phyloP scores from a whole-genome alignment of 371 early-diverging fungal species.

The Lichtheimia ornata region DNA sequence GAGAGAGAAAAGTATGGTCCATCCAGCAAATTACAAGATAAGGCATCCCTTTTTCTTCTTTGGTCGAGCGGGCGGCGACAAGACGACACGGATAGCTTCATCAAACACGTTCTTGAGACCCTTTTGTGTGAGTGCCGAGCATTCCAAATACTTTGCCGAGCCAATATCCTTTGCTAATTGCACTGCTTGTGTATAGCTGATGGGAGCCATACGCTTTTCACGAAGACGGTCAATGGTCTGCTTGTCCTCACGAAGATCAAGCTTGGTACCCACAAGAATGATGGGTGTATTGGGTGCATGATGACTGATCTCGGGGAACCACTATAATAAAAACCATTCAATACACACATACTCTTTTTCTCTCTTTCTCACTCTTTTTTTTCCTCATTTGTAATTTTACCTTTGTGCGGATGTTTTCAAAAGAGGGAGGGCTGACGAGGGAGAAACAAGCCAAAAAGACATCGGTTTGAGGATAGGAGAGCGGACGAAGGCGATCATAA shows the following conservation, averaged over 20 bases:
- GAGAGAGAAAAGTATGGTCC: neutral
- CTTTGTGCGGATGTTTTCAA: slow-evolving; percentile 80
- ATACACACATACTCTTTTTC: neutral
- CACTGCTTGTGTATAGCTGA: slow-evolving; percentile 86
- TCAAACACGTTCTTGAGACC: slow-evolving; percentile 98
- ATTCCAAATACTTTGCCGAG: slow-evolving; percentile 95
- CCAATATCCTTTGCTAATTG: slow-evolving; percentile 91
- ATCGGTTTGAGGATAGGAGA: slow-evolving; percentile 89
- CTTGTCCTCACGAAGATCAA: slow-evolving; percentile 94
- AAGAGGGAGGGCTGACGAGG: slow-evolving; percentile 72
- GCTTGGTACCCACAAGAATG: slow-evolving; percentile 98
- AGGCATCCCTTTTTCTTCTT: slow-evolving; percentile 69
- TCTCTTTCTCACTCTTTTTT: neutral
- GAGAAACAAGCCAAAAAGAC: slow-evolving; percentile 87
- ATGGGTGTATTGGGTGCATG: slow-evolving; percentile 94
- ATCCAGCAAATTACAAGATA: slow-evolving; percentile 50
- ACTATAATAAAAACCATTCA: slow-evolving; percentile 48
- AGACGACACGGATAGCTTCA: slow-evolving; percentile 96
- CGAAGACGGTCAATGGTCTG: slow-evolving; percentile 86
- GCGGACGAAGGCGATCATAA: slow-evolving; percentile 95
- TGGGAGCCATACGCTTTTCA: slow-evolving; percentile 89
- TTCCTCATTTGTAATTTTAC: slow-evolving; percentile 27
- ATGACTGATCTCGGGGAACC: slow-evolving; percentile 95
- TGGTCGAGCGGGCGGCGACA: slow-evolving; percentile 54
- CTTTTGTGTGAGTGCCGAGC: slow-evolving; percentile 98